Evolutionary conservation across 345 rosid species (phyloP).

Genomic region (Gossypium rotundifolium): DNA sequence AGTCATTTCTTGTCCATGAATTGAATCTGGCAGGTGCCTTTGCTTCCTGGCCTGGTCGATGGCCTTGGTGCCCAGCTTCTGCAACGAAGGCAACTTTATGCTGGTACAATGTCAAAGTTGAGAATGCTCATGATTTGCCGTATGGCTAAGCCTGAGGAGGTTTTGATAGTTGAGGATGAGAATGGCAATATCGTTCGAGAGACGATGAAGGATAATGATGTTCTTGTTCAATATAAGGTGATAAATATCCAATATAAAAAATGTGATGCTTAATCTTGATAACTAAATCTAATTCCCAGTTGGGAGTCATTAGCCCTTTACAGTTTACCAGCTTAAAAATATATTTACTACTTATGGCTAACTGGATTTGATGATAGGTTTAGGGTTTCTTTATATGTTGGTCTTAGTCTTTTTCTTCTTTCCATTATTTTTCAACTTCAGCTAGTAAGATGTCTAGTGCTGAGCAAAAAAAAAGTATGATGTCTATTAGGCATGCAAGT

Average conservation of each 20-base stretch:
- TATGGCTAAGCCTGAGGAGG: constrained; percentile 99
- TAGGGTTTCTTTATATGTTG: not conserved
- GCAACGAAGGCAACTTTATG: constrained; percentile 88
- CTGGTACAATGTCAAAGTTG: constrained; percentile 79
- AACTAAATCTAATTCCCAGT: not conserved
- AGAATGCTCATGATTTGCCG: constrained; percentile 95
- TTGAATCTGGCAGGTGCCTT: constrained; percentile 50
- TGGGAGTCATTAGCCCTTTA: too few species aligned
- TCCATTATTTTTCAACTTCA: not conserved
- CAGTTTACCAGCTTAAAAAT: not conserved
- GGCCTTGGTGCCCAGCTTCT: constrained; percentile 71
- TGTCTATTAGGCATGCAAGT: not conserved
- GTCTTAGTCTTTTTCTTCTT: not conserved
- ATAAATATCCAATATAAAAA: not conserved
- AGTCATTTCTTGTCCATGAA: constrained; percentile 10
- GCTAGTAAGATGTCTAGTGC: not conserved
- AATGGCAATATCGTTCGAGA: constrained; percentile 98
- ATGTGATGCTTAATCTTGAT: not conserved
- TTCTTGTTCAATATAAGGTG: constrained; percentile 98
- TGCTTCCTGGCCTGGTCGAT: constrained; percentile 72
- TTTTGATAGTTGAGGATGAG: constrained; percentile 98
- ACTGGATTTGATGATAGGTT: not conserved
- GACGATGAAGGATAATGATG: constrained; percentile 99
- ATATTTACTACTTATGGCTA: not conserved
- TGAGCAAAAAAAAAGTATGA: not conserved